phyloP scores from a whole-genome alignment of 2,329 filamentous ascomycete genomes.

The Penicillium sp. region DNA sequence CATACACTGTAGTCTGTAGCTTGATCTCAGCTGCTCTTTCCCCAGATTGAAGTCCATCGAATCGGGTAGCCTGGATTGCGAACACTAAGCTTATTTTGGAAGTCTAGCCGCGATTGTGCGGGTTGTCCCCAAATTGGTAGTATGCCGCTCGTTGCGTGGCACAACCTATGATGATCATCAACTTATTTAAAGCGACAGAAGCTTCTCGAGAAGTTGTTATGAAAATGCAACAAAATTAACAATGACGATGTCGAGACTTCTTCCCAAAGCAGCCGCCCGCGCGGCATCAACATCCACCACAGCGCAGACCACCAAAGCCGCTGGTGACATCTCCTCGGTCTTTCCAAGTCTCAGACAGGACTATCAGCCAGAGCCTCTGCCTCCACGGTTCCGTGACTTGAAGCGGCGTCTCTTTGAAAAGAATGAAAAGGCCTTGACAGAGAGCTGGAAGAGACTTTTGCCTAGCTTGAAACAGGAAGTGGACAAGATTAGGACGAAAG shows the following conservation, averaged over 20 bases:
- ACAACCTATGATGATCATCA: slow-evolving; percentile 3
- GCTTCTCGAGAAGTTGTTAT: background rate
- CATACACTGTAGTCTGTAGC: no score
- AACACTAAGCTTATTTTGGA: background rate
- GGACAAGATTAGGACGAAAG: slow-evolving; percentile 43
- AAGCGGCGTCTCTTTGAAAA: slow-evolving; percentile 43
- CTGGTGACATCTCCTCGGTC: slow-evolving; percentile 52
- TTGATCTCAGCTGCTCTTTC: no score
- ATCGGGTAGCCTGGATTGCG: background rate
- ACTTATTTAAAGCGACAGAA: slow-evolving; percentile 4
- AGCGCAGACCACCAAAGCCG: slow-evolving; percentile 44
- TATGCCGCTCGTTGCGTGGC: slow-evolving; percentile 1
- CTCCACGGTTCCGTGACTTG: slow-evolving; percentile 45
- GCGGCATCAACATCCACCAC: slow-evolving; percentile 35
- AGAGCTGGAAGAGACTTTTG: slow-evolving; percentile 48
- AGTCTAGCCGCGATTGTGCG: slow-evolving; percentile 1
- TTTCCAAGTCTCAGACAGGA: slow-evolving; percentile 50
- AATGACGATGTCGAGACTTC: slow-evolving; percentile 34
- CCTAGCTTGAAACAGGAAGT: slow-evolving; percentile 44
- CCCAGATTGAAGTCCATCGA: no score
- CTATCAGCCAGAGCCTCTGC: slow-evolving; percentile 45
- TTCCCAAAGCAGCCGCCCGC: slow-evolving; percentile 28
- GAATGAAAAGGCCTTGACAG: slow-evolving; percentile 42
- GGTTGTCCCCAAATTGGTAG: slow-evolving; percentile 2
- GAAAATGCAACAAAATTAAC: slow-evolving; percentile 2